Conservation (phyloP, 2,329 filamentous ascomycete species). For the Trichoderma sp. region DNA sequence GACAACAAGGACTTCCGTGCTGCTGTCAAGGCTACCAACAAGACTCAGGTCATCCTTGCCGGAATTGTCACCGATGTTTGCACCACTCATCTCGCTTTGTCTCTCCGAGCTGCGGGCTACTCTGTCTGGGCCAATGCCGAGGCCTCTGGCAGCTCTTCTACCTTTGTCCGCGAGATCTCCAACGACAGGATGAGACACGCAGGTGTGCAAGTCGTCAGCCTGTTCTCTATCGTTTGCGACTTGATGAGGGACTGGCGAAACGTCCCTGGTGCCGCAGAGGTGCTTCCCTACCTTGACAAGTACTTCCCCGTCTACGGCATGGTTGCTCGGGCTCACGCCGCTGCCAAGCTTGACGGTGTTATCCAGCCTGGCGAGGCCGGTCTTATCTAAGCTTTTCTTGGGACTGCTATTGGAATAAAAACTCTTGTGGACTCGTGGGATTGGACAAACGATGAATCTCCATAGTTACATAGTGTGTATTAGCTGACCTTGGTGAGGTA, state of each 20-base stretch:
- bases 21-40: constrained; percentile 63
- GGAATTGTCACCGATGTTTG: constrained; percentile 76
- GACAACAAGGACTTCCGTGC: constrained; percentile 67
- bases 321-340: constrained; percentile 47
- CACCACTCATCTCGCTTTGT: constrained; percentile 71
- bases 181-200: constrained; percentile 66
- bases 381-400: neutral
- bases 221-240: constrained; percentile 65
- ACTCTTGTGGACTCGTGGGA: neutral
- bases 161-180: constrained; percentile 47
- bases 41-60: constrained; percentile 68
- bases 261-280: constrained; percentile 49
- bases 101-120: constrained; percentile 68
- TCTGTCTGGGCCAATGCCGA: constrained; percentile 72
- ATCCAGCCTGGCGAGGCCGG: constrained; percentile 9
- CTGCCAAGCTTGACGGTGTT: constrained; percentile 9
- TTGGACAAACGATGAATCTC: neutral
- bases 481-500: neutral
- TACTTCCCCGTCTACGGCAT: constrained; percentile 65
- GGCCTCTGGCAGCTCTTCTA: constrained; percentile 64
- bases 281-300: constrained; percentile 63
- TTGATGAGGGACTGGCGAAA: constrained; percentile 70
- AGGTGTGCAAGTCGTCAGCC: constrained; percentile 61
- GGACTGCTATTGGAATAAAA: neutral
- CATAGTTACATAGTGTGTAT: neutral